Evolutionary conservation across 345 rosid species (phyloP).

Genomic region (Eucalyptus albens): DNA sequence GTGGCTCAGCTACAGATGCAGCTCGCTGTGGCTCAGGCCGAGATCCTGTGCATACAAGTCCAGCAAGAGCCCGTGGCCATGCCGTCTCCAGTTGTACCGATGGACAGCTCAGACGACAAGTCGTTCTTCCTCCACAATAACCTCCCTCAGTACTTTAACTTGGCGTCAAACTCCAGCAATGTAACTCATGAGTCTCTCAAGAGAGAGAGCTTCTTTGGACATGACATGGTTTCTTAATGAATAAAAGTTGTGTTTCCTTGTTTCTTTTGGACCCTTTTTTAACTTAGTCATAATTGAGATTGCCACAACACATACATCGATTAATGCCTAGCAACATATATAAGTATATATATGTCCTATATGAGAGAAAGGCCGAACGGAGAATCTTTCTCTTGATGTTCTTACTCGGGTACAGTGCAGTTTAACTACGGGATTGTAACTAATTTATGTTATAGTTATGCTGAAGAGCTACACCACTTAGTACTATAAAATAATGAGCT

Average conservation of each 20-base stretch:
- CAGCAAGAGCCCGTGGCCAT: constrained; percentile 3
- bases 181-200: constrained; percentile 8
- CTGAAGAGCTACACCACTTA: neutral
- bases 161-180: neutral
- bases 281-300: neutral
- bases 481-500: neutral
- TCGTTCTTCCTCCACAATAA: neutral
- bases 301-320: neutral
- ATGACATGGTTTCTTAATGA: constrained; percentile 8
- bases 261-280: neutral
- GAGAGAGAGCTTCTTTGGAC: constrained; percentile 8
- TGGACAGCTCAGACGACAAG: neutral
- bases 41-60: constrained; percentile 11
- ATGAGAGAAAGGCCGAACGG: neutral
- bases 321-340: neutral
- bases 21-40: constrained; percentile 14
- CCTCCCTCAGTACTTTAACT: neutral
- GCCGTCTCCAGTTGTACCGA: neutral
- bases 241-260: neutral
- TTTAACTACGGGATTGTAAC: neutral
- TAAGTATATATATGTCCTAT: neutral
- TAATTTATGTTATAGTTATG: neutral
- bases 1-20: constrained; percentile 11
- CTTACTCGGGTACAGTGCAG: neutral
- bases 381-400: neutral